These are phyloP conservation scores for Mycena amicta DNA, from an alignment of 768 basidiomycete species.

Conservation along the genomic window DNA sequence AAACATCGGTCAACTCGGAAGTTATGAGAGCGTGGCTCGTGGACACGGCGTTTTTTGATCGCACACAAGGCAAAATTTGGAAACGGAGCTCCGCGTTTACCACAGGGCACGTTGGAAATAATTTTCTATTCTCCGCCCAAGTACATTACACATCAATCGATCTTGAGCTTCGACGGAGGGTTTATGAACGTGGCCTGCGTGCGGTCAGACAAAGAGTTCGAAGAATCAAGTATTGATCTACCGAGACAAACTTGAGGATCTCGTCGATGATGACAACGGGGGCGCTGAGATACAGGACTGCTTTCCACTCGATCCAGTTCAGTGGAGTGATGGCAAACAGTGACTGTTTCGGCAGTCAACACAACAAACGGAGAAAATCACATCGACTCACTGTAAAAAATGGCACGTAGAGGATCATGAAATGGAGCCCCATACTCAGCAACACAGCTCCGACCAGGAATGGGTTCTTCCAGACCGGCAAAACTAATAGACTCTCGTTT, in stretches of 20 bases:
- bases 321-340: conserved; percentile 92
- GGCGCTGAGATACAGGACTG: conserved; percentile 83
- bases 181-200: conserved; percentile 50
- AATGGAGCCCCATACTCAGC: conserved; percentile 90
- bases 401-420: conserved; percentile 95
- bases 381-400: conserved; percentile 80
- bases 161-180: conserved; percentile 46
- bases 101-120: neutral
- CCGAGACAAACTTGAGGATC: conserved; percentile 80
- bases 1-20: neutral
- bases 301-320: conserved; percentile 95
- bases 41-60: conserved; percentile 6
- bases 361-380: neutral
- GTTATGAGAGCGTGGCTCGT: neutral
- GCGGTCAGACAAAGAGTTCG: neutral
- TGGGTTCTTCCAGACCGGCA: conserved; percentile 94
- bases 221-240: conserved; percentile 37
- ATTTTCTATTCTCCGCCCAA: conserved; percentile 12
- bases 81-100: neutral
- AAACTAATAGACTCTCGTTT: conserved; percentile 86
- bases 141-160: conserved; percentile 31
- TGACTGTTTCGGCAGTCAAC: conserved; percentile 44
- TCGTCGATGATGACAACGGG: conserved; percentile 93
- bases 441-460: conserved; percentile 89
- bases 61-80: neutral